Base-by-base conservation (phyloP, 2,329 filamentous ascomycete species). In the Exophiala spinifera region DNA sequence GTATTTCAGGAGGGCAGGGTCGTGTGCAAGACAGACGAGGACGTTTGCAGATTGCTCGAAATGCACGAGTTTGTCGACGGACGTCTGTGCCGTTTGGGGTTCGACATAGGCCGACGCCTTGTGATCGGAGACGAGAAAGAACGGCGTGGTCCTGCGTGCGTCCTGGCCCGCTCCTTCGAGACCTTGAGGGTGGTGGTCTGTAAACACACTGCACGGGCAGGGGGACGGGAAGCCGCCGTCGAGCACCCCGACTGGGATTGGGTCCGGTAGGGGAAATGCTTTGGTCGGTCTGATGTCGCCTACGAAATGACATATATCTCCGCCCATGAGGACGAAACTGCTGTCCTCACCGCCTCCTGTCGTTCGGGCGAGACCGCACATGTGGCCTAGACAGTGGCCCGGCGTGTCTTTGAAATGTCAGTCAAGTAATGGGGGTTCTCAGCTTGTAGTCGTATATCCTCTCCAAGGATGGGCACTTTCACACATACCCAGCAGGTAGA, bases 301-400 rank as follows among this genome's bases (percentile, higher is more conserved):
- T 0, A 64, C 65, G 49, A 78, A 72, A 53, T 79, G 76, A 28
- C 69, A 73, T 4, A 71, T 67, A 61, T 80, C 78, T n/a, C 75
- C 77, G 15, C 75, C 78, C 66, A 80, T 73, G 14, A 56, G 25
- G 3, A 56, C 14, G 33, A 56, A 56, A 4, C 48, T 48, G 40
- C 42, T 66, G 63, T 46, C 69, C 61, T 76, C 63, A 8, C 77
- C 63, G 10, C 77, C 66, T 0, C 63, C 61, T 1, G 68, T 69
- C 0, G 72, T 75, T 3, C 78, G 68, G 1, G 75, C 79, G 0
- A 82, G 68, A 2, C 70, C 79, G 53, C 73, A 74, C 23, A 79
- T 68, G 60, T 80, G 78, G 1, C 75, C 77, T 10, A 77, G 64
- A 0, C 74, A 72, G 46, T 61, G 59, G 1, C 80, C 80, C 0